Conservation (phyloP, 805 yeast species). For the Candida cerambycidarum region DNA sequence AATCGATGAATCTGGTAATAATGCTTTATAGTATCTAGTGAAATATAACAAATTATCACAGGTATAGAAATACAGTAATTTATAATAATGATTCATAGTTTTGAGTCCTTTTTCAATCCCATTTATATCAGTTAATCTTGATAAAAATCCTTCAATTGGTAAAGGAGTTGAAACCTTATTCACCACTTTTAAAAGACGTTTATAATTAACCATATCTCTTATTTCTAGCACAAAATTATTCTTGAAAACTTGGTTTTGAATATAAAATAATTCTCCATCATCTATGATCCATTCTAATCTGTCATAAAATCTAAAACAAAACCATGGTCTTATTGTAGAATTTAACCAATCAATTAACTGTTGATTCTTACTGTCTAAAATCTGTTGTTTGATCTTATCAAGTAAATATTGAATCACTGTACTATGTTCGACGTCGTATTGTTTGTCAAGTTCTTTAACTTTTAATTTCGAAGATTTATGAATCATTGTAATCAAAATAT, state of each 20-base stretch:
- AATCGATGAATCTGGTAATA: constrained; percentile 61
- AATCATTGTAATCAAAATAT: constrained; percentile 21
- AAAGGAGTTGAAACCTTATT: constrained; percentile 40
- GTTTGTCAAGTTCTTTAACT: constrained; percentile 15
- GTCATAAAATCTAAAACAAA: constrained; percentile 67
- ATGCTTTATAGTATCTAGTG: constrained; percentile 51
- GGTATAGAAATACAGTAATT: constrained; percentile 63
- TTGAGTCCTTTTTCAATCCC: constrained; percentile 39
- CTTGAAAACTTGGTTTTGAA: constrained; percentile 34
- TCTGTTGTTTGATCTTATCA: constrained; percentile 32
- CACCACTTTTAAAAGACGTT: constrained; percentile 22
- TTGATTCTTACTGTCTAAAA: constrained; percentile 16
- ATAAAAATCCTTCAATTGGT: constrained; percentile 80
- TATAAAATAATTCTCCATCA: constrained; percentile 27
- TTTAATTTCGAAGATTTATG: neutral
- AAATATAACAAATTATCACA: constrained; percentile 61
- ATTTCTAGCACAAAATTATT: constrained; percentile 56
- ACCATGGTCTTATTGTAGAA: constrained; percentile 40
- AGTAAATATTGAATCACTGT: constrained; percentile 39
- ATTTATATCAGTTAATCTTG: constrained; percentile 50
- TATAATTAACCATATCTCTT: constrained; percentile 45
- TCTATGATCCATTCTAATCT: constrained; percentile 55
- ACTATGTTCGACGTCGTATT: constrained; percentile 25
- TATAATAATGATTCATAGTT: constrained; percentile 43
- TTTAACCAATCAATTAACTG: constrained; percentile 17